Conservation (phyloP, 1,284 basidiomycete genomes). For the Moesziomyces globuligerus region DNA sequence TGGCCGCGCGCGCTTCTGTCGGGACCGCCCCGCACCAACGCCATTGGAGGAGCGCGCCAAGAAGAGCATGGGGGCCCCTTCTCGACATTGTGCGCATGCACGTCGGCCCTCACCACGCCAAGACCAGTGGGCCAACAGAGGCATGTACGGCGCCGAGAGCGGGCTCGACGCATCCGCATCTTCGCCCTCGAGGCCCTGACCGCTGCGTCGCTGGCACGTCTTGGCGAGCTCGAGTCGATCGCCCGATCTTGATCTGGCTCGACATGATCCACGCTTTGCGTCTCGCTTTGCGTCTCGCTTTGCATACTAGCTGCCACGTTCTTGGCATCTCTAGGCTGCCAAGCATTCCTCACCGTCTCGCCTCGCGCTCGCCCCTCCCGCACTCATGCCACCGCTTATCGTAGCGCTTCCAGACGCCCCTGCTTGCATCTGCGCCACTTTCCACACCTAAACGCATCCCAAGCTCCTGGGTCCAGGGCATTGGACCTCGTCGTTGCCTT, state of each 20-base stretch:
- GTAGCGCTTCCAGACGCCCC: background rate
- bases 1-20: background rate
- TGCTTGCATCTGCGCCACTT: too few species aligned
- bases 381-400: background rate
- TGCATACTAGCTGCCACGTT: background rate
- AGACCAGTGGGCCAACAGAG: background rate
- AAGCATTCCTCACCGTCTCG: constrained; percentile 19
- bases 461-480: background rate
- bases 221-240: background rate
- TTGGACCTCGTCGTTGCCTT: background rate
- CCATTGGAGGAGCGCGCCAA: background rate
- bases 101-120: background rate
- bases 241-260: background rate
- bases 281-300: background rate
- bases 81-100: too few species aligned
- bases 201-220: background rate
- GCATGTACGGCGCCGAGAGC: background rate
- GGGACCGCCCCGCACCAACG: background rate
- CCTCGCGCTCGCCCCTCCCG: background rate
- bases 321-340: background rate
- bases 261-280: background rate
- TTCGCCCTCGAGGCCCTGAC: too few species aligned
- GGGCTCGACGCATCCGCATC: background rate
- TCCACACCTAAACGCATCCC: background rate
- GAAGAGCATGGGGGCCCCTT: background rate